Evolutionary conservation across 257 asterid genomes (phyloP), one percentile per base, ranked within the genome.

Genomic region (Solanum pimpinellifolium): DNA sequence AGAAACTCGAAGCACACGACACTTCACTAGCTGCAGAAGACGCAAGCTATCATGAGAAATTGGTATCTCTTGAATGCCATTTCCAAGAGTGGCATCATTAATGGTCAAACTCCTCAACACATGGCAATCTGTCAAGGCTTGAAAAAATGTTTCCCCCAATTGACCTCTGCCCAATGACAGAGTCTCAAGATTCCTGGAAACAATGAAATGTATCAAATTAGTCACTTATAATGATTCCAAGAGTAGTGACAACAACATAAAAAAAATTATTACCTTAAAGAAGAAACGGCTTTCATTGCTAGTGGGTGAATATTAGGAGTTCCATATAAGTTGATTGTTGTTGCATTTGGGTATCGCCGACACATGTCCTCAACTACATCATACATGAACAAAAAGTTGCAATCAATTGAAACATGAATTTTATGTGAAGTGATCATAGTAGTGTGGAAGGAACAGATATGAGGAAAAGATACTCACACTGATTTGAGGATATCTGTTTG

Each of bases 81-180:
- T 97, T 70, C 98, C 99, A 95, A 97, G 92, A 42, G 95, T 93
- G 84, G 99, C 94, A 89, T 96, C 98, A 90, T 90, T 95, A 90
- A 97, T 86, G 5, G 94, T 94, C 92, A 97, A 96, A 89, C 92
- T 95, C 92, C 89, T 96, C 94, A 97, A 88, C 93, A 88, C 87
- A 87, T 86, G 97, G 92, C 98, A 94, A 60, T 95, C 98, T 47
- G 96, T 87, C 85, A 97, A 87, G 37, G 94, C 95, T 83, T 92
- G 95, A 90, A 96, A 97, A 91, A 96, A 94, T 20, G 89, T 73
- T 89, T 97, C 99, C n/a, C 94, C 96, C 84, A 96, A 86, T 90
- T 91, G 98, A 80, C 99, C 99, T 91, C 92, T 96, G 86, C 99
- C 99, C 93, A 97, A 92, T 83, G 95, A 93, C 89, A 97, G 91